Evolutionary conservation across 257 asterid genomes (phyloP).

Genomic region (Solanum sitiens): DNA sequence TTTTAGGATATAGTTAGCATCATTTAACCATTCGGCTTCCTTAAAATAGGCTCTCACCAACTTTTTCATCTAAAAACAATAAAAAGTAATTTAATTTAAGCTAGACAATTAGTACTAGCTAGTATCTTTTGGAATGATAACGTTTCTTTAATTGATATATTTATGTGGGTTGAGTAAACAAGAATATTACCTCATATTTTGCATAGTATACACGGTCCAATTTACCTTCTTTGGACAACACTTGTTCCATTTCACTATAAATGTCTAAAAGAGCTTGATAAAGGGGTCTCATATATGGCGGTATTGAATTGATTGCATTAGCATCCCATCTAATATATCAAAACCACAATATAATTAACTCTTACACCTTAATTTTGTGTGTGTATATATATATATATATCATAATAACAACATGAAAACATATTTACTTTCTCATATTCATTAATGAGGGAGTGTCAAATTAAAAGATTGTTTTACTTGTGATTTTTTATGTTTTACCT

Average conservation of each 20-base stretch:
- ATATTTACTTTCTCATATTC: no score
- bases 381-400: no score
- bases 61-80: background rate
- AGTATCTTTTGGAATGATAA: no score
- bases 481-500: no score
- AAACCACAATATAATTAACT: no score
- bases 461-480: no score
- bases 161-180: background rate
- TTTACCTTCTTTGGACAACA: background rate
- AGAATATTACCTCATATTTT: background rate
- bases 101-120: no score
- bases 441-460: no score
- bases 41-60: background rate
- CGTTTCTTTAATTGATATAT: no score
- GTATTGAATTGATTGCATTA: background rate
- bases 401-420: no score
- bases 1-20: background rate
- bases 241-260: background rate
- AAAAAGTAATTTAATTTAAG: no score
- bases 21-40: background rate
- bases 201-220: background rate
- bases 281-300: background rate
- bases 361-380: no score
- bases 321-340: background rate
- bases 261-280: background rate